phyloP scores from a whole-genome alignment of 1,139 yeast genomes.

The Hansenula sp. region DNA sequence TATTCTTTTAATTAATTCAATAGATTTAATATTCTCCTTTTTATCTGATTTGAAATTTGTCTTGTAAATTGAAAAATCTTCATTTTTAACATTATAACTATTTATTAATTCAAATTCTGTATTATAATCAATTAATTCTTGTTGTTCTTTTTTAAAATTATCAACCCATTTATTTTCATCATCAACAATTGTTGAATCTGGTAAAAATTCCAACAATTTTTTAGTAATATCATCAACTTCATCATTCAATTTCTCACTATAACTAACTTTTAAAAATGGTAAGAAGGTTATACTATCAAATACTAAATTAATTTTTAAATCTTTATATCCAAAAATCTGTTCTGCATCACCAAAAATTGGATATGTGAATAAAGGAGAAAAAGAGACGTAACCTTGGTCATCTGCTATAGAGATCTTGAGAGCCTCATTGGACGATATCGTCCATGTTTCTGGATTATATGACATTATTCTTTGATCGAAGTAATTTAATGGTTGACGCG shows the following conservation, averaged over 20 bases:
- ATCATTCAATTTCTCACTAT: slow-evolving; percentile 44
- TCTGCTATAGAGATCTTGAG: slow-evolving; percentile 53
- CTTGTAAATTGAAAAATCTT: slow-evolving; percentile 32
- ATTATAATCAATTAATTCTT: slow-evolving; percentile 16
- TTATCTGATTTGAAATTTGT: slow-evolving; percentile 21
- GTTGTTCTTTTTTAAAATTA: slow-evolving; percentile 43
- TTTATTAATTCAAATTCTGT: slow-evolving; percentile 47
- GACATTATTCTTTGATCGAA: slow-evolving; percentile 7
- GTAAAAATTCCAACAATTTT: slow-evolving; percentile 54
- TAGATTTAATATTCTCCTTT: slow-evolving; percentile 26
- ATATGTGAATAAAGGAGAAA: slow-evolving; percentile 79
- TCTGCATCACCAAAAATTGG: slow-evolving; percentile 93
- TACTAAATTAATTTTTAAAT: slow-evolving; percentile 48
- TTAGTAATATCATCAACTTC: slow-evolving; percentile 42
- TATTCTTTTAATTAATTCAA: slow-evolving; percentile 60
- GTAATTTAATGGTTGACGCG: not conserved
- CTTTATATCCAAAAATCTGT: slow-evolving; percentile 79
- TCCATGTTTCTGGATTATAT: slow-evolving; percentile 58
- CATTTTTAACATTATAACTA: slow-evolving; percentile 32
- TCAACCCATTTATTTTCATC: slow-evolving; percentile 69
- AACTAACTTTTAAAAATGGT: slow-evolving; percentile 56
- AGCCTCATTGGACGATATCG: slow-evolving; percentile 61
- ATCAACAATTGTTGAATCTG: slow-evolving; percentile 53
- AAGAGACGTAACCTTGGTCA: slow-evolving; percentile 50
- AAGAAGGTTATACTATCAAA: slow-evolving; percentile 52